Evolutionary conservation across 2,329 filamentous ascomycete genomes (phyloP).

Genomic region (Daldinia sp.): DNA sequence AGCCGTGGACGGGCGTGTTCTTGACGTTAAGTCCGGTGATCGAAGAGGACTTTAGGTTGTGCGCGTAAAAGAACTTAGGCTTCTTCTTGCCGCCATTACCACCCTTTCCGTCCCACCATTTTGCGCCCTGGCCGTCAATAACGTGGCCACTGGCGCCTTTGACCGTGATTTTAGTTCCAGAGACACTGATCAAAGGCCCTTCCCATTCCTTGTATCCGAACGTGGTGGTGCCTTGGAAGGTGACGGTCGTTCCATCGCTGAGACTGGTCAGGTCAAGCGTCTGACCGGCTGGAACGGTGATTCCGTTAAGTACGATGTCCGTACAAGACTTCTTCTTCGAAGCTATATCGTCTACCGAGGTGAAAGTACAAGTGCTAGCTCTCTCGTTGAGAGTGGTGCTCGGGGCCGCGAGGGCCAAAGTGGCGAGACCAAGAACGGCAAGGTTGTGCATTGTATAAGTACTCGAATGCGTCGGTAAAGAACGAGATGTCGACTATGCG

Average conservation of each 20-base stretch:
- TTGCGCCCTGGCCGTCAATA: constrained; percentile 64
- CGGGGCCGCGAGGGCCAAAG: constrained; percentile 15
- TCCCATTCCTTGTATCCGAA: constrained; percentile 72
- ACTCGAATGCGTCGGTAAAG: constrained; percentile 2
- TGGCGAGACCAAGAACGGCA: constrained; percentile 2
- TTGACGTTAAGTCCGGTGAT: constrained; percentile 60
- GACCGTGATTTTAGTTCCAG: constrained; percentile 64
- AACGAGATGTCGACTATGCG: not conserved
- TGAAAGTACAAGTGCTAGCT: constrained; percentile 21
- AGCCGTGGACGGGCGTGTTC: constrained; percentile 64
- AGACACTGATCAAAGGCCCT: constrained; percentile 69
- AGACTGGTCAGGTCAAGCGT: constrained; percentile 57
- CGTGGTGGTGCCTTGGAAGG: constrained; percentile 71
- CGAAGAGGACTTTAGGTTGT: constrained; percentile 58
- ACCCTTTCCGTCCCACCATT: constrained; percentile 70
- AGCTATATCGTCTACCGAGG: not conserved
- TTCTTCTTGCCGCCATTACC: constrained; percentile 68
- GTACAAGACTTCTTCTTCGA: constrained; percentile 17
- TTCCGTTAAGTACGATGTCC: constrained; percentile 58
- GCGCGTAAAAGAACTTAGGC: constrained; percentile 68
- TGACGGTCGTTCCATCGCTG: constrained; percentile 51
- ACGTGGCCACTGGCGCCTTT: constrained; percentile 59
- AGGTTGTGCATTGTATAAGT: not conserved
- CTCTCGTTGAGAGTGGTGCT: constrained; percentile 6
- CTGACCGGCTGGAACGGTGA: constrained; percentile 64